Conservation (phyloP, 2,329 filamentous ascomycete genomes). For the Apiospora rasikravindrae region DNA sequence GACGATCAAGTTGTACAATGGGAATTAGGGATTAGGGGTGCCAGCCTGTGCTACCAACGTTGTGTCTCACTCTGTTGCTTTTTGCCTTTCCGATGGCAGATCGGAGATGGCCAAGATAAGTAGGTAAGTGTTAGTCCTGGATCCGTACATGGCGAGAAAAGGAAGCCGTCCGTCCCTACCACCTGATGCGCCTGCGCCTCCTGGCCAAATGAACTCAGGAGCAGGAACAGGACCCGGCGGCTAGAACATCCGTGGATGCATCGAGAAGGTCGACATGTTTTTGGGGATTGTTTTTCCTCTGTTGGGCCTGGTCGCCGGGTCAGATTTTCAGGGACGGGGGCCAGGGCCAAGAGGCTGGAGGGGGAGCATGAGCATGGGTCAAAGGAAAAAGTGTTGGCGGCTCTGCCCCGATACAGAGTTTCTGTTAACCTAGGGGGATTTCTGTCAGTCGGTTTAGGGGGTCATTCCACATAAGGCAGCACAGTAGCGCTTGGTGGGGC, state of each 20-base stretch:
- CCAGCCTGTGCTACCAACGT: conserved; percentile 2
- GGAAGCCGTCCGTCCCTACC: background rate
- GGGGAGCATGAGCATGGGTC: background rate
- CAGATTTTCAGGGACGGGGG: conserved; percentile 3
- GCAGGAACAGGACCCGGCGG: background rate
- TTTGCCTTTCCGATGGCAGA: conserved; percentile 9
- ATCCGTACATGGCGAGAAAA: background rate
- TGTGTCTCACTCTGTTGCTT: conserved; percentile 3
- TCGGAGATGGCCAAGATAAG: background rate
- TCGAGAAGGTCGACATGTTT: background rate
- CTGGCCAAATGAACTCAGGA: background rate
- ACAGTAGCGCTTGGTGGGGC: background rate
- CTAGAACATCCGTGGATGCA: background rate
- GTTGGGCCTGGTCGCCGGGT: conserved; percentile 14
- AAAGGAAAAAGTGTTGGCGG: conserved; percentile 2
- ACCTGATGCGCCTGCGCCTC: background rate
- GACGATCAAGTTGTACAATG: conserved; percentile 3
- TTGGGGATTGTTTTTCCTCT: background rate
- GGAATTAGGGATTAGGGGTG: conserved; percentile 2
- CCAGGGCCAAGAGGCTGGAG: background rate
- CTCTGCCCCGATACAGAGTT: background rate
- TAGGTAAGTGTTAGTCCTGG: too few species aligned
- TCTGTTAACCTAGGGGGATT: background rate
- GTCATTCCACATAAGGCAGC: conserved; percentile 2
- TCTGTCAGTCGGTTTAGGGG: background rate